Evolutionary conservation across 2,329 filamentous ascomycete genomes (phyloP), one percentile per base, ranked within the genome.

Genomic region (Purpureocillium takamizusanense): DNA sequence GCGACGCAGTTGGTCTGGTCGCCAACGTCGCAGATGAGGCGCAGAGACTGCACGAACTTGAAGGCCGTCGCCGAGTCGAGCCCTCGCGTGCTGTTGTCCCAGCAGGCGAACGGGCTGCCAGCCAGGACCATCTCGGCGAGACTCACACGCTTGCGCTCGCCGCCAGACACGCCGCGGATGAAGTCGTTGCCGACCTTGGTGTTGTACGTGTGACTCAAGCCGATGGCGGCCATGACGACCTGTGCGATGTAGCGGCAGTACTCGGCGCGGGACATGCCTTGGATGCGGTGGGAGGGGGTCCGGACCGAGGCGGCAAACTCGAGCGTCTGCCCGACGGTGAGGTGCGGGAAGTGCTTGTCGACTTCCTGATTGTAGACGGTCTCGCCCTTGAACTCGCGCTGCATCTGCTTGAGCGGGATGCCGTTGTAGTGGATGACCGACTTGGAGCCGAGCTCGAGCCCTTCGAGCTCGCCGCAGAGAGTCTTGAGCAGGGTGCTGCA

Each of bases 41-140:
- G 68, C 21, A 89, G 61, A 12, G 77, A 74, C 46, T 81, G 71
- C 5, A 83, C 79, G 43, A 87, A 89, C 49, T 86, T 81, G 30
- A 86, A 60, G 0, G 84, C 84, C 0, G 81, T 87, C 7, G 78
- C 78, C 0, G 80, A 78, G 55, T 89, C 85, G 1, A 90, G 67
- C 10, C 85, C 85, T 37, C 75, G 70, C 0, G 84, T 89, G 17
- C 67, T 67, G 46, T 86, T 86, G 43, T 83, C 86, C 85, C 86
- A 92, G 1, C 60, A 63, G 6, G 51, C 55, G 31, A 78, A 57
- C 0, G 72, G 72, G 0, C 76, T 73, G 27, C 69, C 66, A 13
- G 80, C 80, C 10, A 88, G 65, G 42, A 82, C 72, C 47, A 85
- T 86, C 59, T 92, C 86, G 1, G 83, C 84, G 44, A 92, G 87